Evolutionary conservation across 2,329 filamentous ascomycete genomes (phyloP).

Genomic region (Incumbomyces lentus): DNA sequence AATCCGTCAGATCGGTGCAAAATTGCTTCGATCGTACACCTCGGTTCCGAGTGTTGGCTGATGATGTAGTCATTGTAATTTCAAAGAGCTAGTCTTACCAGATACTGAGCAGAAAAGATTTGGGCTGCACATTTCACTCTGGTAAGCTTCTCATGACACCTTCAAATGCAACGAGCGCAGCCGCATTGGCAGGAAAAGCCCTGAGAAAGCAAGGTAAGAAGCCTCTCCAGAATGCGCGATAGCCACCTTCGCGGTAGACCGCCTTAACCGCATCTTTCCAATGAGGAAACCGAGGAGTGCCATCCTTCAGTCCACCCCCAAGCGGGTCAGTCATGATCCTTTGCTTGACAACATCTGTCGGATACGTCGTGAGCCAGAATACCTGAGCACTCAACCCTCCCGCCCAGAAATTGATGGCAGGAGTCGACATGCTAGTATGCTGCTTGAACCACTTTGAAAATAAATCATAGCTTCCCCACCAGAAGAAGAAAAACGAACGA

Average conservation of each 20-base stretch:
- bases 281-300: slow-evolving; percentile 54
- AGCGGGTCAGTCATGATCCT: slow-evolving; percentile 92
- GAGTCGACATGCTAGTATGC: slow-evolving; percentile 60
- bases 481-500: slow-evolving; percentile 90
- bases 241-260: slow-evolving; percentile 67
- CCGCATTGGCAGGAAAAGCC: slow-evolving; percentile 91
- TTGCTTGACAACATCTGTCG: slow-evolving; percentile 89
- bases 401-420: slow-evolving; percentile 92
- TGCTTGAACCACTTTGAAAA: slow-evolving; percentile 59
- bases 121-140: slow-evolving; percentile 18
- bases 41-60: too few relatives aligned
- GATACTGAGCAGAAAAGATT: neutral
- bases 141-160: slow-evolving; percentile 62
- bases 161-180: slow-evolving; percentile 88
- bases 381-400: slow-evolving; percentile 86
- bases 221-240: slow-evolving; percentile 78
- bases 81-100: too few relatives aligned
- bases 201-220: slow-evolving; percentile 89
- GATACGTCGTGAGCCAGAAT: slow-evolving; percentile 90
- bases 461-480: slow-evolving; percentile 93
- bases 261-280: slow-evolving; percentile 74
- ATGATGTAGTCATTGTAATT: too few relatives aligned
- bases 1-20: too few relatives aligned
- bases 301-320: slow-evolving; percentile 58
- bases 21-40: too few relatives aligned